Conservation (phyloP, 805 yeast species). For the Vanderwaltozyma verrucispora region DNA sequence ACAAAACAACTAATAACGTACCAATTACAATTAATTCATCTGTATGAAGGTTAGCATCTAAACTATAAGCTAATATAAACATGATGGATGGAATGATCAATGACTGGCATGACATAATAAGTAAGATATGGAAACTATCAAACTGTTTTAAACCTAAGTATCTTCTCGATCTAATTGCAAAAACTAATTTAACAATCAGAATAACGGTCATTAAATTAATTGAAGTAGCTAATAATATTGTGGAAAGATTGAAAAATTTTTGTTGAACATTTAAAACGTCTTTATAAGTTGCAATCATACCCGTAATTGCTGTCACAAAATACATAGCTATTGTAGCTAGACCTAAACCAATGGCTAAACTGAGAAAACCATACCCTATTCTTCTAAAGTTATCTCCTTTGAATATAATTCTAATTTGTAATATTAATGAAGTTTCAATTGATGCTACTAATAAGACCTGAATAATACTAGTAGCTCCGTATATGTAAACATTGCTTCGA, state of each 20-base stretch:
- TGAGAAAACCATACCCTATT: conserved; percentile 33
- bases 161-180: conserved; percentile 65
- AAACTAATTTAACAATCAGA: conserved; percentile 50
- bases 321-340: conserved; percentile 49
- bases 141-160: conserved; percentile 73
- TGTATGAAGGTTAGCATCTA: conserved; percentile 23
- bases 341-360: conserved; percentile 36
- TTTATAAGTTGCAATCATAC: conserved; percentile 30
- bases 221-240: conserved; percentile 58
- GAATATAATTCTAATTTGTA: conserved; percentile 66
- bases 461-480: conserved; percentile 53
- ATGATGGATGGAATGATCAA: conserved; percentile 68
- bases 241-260: conserved; percentile 43
- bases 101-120: conserved; percentile 76
- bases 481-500: conserved; percentile 32
- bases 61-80: conserved; percentile 44
- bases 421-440: conserved; percentile 55
- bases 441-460: conserved; percentile 49
- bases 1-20: conserved; percentile 51
- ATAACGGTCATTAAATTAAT: conserved; percentile 52
- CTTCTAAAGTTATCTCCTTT: conserved; percentile 40
- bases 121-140: conserved; percentile 67
- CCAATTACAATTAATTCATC: conserved; percentile 43
- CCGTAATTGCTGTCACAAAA: conserved; percentile 39
- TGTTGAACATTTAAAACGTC: conserved; percentile 10